Percentiles rank a stretch among this genome's conserved stretches.
Conservation (phyloP, 2,329 filamentous ascomycete species). For the Cordyceps pruinosa region DNA sequence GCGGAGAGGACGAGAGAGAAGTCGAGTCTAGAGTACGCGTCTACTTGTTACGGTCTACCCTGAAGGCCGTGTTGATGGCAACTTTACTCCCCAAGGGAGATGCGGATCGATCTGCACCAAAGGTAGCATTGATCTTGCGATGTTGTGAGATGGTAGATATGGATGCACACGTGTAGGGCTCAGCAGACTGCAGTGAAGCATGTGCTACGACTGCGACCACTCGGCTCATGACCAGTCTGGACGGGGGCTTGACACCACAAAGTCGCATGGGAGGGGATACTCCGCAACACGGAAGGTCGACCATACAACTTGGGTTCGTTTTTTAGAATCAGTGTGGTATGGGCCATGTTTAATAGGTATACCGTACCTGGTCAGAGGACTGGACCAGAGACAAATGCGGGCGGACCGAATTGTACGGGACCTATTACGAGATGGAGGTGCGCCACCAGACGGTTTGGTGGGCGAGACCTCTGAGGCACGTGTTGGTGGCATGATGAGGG, state of each 20-base stretch:
- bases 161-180: background rate
- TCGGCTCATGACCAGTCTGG: background rate
- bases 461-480: background rate
- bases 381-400: background rate
- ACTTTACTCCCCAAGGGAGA: background rate
- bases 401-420: constrained; percentile 1
- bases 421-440: constrained; percentile 3
- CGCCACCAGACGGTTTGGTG: background rate
- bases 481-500: background rate
- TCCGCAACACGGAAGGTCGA: too few relatives aligned
- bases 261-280: too few relatives aligned
- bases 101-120: background rate
- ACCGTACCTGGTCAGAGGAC: background rate
- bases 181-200: background rate
- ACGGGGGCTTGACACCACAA: too few relatives aligned
- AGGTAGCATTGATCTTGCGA: background rate
- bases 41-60: background rate
- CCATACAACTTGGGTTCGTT: too few relatives aligned
- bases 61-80: background rate
- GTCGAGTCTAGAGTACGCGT: too few relatives aligned
- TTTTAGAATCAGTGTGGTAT: too few relatives aligned
- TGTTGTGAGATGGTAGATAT: background rate
- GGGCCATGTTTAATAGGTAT: too few relatives aligned
- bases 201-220: background rate
- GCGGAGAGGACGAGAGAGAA: too few relatives aligned